phyloP scores from a whole-genome alignment of 1,284 basidiomycete species.

The Microstroma glucosiphilum region DNA sequence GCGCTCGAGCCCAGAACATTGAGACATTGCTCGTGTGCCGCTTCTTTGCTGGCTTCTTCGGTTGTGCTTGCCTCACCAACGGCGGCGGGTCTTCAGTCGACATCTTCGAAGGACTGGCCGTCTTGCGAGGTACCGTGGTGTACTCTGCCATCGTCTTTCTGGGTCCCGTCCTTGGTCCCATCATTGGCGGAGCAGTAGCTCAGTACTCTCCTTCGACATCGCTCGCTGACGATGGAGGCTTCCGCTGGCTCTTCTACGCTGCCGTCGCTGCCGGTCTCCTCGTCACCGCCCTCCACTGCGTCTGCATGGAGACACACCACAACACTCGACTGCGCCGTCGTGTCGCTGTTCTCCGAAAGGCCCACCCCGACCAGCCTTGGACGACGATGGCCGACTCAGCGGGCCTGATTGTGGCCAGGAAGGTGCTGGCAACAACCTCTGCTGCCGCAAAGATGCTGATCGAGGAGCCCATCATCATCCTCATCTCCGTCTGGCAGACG shows the following conservation, averaged over 20 bases:
- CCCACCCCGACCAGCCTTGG: conserved; percentile 16
- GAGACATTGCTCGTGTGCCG: conserved; percentile 10
- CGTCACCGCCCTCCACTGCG: conserved; percentile 1
- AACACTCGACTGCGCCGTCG: conserved; percentile 19
- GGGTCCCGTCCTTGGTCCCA: conserved; percentile 11
- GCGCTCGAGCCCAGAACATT: conserved; percentile 6
- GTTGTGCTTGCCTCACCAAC: conserved; percentile 13
- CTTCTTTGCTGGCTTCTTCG: conserved; percentile 14
- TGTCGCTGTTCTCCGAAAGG: conserved; percentile 14
- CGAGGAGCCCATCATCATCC: conserved; percentile 28
- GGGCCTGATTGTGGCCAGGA: not conserved
- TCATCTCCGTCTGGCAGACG: conserved; percentile 20
- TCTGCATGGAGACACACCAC: conserved; percentile 23
- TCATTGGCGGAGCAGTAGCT: conserved; percentile 8
- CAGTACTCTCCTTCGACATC: conserved; percentile 9
- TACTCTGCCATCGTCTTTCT: conserved; percentile 11
- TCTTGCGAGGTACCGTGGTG: conserved; percentile 10
- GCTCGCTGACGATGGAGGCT: conserved; percentile 7
- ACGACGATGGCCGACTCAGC: not conserved
- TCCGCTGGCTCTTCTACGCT: conserved; percentile 12
- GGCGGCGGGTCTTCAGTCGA: conserved; percentile 12
- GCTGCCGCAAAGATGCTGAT: conserved; percentile 19
- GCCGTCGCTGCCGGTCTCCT: conserved; percentile 8
- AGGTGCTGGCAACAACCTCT: conserved; percentile 10
- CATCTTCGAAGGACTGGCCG: conserved; percentile 9